Conservation (phyloP, 345 rosid genomes). For the Eucalyptus sideroxylon region DNA sequence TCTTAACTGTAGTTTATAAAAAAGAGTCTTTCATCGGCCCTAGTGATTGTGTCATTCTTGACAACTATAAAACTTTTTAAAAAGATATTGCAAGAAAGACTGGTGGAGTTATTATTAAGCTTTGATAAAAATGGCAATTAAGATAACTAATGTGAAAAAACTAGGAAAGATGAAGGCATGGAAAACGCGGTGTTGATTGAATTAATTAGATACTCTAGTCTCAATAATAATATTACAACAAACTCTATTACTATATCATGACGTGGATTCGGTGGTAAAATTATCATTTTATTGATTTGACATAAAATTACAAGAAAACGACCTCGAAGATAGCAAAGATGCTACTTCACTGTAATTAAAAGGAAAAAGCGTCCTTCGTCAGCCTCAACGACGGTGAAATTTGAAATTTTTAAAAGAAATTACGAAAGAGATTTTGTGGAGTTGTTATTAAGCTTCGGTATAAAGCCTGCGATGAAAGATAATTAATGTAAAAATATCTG, state of each 20-base stretch:
- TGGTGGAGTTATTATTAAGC: background rate
- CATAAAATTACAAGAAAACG: background rate
- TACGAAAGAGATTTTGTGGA: background rate
- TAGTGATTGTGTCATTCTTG: background rate
- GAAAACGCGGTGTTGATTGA: background rate
- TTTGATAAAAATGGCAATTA: background rate
- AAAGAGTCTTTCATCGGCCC: background rate
- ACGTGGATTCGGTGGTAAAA: too few species aligned
- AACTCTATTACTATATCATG: background rate
- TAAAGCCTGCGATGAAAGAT: background rate
- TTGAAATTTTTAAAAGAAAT: background rate
- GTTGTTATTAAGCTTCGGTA: background rate
- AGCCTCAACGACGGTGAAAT: background rate
- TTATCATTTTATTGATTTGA: background rate
- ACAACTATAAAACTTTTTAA: background rate
- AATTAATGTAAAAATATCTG: background rate
- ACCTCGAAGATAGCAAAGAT: background rate
- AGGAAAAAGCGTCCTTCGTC: background rate
- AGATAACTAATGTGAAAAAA: background rate
- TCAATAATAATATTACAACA: background rate
- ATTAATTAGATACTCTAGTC: background rate
- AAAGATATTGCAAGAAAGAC: rapidly evolving
- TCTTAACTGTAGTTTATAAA: background rate
- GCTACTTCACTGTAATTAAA: too few species aligned
- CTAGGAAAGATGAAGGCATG: background rate